phyloP scores from a whole-genome alignment of 225 moss, liverwort and hornwort genomes.

The Antitrichia curtipendula region DNA sequence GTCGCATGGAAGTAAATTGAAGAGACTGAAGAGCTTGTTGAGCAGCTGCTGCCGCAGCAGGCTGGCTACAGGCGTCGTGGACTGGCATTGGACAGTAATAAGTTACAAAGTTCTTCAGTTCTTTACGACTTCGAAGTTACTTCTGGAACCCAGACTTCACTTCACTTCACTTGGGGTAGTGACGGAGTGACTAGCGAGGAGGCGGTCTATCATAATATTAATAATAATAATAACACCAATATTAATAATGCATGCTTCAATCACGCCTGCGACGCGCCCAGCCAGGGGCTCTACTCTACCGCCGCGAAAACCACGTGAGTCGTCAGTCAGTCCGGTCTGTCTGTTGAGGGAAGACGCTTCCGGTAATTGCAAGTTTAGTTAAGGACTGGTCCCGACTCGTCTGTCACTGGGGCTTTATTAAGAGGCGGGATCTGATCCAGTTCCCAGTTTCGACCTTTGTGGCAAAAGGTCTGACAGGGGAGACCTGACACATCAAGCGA shows the following conservation, averaged over 20 bases:
- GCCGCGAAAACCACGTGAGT: not conserved
- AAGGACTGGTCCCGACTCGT: not conserved
- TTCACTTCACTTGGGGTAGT: not conserved
- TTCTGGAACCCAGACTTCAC: not conserved
- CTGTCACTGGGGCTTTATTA: not conserved
- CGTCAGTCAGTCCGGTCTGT: not conserved
- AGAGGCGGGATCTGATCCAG: not conserved
- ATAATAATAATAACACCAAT: not conserved
- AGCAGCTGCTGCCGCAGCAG: not conserved
- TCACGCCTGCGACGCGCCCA: not conserved
- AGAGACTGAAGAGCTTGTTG: not conserved
- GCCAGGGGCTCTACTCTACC: not conserved
- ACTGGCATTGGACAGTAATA: not conserved
- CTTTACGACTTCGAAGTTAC: not conserved
- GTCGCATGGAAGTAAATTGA: not conserved
- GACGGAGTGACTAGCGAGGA: not conserved
- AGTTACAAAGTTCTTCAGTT: not conserved
- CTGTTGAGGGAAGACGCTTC: not conserved
- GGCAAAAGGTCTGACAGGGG: conserved; percentile 3
- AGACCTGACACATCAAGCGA: not conserved
- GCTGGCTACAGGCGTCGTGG: not conserved
- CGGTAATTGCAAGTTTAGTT: not conserved
- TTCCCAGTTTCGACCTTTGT: not conserved
- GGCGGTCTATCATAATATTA: not conserved
- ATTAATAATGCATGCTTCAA: not conserved